Evolutionary conservation across 176 grass and related monocot genomes (phyloP), one percentile per base, ranked within the genome.

Genomic region (Raddia guianensis): DNA sequence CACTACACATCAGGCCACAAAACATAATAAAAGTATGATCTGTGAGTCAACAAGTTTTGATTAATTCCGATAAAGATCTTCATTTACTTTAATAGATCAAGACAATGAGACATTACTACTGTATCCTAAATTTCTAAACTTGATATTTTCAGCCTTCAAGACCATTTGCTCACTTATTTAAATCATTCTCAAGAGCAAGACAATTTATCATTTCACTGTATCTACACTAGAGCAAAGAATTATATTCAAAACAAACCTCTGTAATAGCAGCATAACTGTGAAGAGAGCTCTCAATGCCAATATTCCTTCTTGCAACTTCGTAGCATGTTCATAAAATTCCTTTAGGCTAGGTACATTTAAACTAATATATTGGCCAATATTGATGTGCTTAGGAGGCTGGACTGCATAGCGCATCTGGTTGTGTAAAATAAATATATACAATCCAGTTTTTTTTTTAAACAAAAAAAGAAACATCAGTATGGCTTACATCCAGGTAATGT

Each of bases 271-370:
- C 92, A 99, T 99, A 71, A 93, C 93, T 37, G 71, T 85, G 35
- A 89, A 91, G 68, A 99, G 80, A 74, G 92, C 89, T 86, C 90
- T 95, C 70, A 95, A 81, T 86, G 92, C 52, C 16, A 80, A 90
- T 34, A 43, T 68, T 77, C 88, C 90, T 78, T 90, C 83, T 80
- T 87, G 66, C 77, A 86, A 72, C 72, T 88, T 84, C 48, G 79
- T 76, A 76, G 83, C 75, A 67, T 76, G 89, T 80, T 99, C 86
- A 55, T 72, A 83, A 57, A 93, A 99, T 51, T 93, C 88, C 74
- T 95, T 95, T 65, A 99, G 70, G 81, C 90, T 93, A 69, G 93
- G 91, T 70, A 99, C 89, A 93, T 99, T 93, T 51, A 87, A 73
- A 63, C 43, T 82, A 62, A 99, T 91, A 84, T 99, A 95, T 47